Base-by-base conservation (phyloP, 2,329 filamentous ascomycete genomes). In the Fusarium longipes region DNA sequence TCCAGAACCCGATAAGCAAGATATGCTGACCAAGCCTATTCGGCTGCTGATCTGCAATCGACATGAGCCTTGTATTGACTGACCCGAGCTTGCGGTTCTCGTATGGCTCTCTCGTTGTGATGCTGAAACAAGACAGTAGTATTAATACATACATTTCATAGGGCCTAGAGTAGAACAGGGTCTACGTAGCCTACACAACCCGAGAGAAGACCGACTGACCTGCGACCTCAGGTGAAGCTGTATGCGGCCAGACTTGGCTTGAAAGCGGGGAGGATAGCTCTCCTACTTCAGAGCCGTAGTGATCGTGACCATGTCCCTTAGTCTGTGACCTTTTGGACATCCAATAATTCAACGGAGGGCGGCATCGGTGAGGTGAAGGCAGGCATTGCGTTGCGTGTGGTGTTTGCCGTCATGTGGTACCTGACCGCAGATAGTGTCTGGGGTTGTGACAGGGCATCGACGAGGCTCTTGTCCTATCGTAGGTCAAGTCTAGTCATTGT, bases 321-420 rank as follows among this genome's bases (percentile, higher is more conserved):
- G 61, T 69, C 62, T 67, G 70, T 70, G 70, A 73, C 70, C 68
- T 64, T 48, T 49, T 35, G 49, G 65, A 56, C 67, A 70, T 33
- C 59, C 59, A 63, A 63, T 63, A 51, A 43, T 49, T 45, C 35
- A 7, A 27, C 70, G 67, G 57, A 72, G 66, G 68, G 70, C 53
- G 57, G 68, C 64, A 63, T 71, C 63, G 68, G 68, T 71, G 70
- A 72, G 65, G 70, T 64, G 43, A 58, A 63, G 40, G 29, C 59
- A 50, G 53, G 70, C 62, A 59, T 57, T 61, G 60, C 58, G 62
- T 57, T 56, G 53, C 47, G 33, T 52, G 32, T 51, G 51, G 53
- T 64, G 52, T 57, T 57, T 65, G 51, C 49, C 61, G 59, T 71
- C 57, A 61, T 62, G 63, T 67, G 59, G 65, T 71, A 72, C 70